phyloP scores from a whole-genome alignment of 345 rosid genomes.

The Rhodamnia rubescens region DNA sequence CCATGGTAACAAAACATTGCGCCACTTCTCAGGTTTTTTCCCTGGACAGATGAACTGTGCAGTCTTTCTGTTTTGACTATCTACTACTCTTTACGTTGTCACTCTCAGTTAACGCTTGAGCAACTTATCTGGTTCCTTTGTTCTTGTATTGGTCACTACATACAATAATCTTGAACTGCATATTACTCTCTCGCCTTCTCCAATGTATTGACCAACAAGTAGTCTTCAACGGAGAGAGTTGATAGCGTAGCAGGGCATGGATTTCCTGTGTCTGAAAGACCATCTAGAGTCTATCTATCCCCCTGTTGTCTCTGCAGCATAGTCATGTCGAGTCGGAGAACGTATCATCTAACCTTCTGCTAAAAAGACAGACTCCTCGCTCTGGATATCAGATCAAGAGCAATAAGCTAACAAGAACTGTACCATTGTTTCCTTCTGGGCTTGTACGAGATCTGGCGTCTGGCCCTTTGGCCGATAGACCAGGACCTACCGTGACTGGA shows the following conservation, averaged over 20 bases:
- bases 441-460: neutral
- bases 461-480: neutral
- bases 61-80: neutral
- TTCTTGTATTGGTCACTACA: neutral
- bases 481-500: neutral
- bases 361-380: neutral
- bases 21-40: neutral
- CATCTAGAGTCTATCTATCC: neutral
- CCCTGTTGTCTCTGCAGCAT: neutral
- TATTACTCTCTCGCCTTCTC: neutral
- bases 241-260: neutral
- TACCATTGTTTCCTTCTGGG: neutral
- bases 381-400: neutral
- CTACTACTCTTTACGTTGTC: neutral
- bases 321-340: neutral
- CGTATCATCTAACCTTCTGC: neutral
- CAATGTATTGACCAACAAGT: neutral
- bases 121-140: neutral
- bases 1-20: neutral
- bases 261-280: neutral
- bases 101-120: neutral
- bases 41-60: neutral
- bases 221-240: neutral
- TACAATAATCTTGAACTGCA: neutral
- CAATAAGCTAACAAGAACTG: neutral